Evolutionary conservation across 768 basidiomycete species (phyloP).

Genomic region (Cystobasidium tubakii): DNA sequence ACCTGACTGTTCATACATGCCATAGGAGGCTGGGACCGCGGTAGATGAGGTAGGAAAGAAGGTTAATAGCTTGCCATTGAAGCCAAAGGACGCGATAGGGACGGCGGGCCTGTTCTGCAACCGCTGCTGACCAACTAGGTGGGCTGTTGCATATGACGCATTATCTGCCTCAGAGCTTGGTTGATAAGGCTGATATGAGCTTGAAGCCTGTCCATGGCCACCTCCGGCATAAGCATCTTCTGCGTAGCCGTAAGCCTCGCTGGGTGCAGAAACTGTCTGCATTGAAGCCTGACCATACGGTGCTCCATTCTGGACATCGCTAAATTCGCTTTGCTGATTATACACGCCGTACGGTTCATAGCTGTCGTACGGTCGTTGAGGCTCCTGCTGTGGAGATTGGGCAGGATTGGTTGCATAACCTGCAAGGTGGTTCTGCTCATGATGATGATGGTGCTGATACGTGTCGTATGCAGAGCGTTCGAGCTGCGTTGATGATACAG

Average conservation of each 20-base stretch:
- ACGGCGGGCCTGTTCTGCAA: slow-evolving; percentile 17
- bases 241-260: not conserved
- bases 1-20: slow-evolving; percentile 71
- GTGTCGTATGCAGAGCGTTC: not conserved
- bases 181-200: not conserved
- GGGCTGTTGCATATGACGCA: not conserved
- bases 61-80: slow-evolving; percentile 82
- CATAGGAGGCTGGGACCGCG: slow-evolving; percentile 58
- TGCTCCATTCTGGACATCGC: too few relatives aligned
- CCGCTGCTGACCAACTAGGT: not conserved
- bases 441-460: not conserved
- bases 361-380: not conserved
- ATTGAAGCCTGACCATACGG: not conserved
- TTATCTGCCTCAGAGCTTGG: not conserved
- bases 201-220: not conserved
- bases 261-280: not conserved
- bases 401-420: not conserved
- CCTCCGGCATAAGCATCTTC: not conserved
- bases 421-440: too few relatives aligned
- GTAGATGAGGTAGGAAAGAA: slow-evolving; percentile 59
- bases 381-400: not conserved
- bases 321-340: not conserved
- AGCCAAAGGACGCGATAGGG: slow-evolving; percentile 82
- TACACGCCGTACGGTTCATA: not conserved
- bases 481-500: not conserved